Conservation (phyloP, 2,329 filamentous ascomycete species). For the Colletotrichum lupini region DNA sequence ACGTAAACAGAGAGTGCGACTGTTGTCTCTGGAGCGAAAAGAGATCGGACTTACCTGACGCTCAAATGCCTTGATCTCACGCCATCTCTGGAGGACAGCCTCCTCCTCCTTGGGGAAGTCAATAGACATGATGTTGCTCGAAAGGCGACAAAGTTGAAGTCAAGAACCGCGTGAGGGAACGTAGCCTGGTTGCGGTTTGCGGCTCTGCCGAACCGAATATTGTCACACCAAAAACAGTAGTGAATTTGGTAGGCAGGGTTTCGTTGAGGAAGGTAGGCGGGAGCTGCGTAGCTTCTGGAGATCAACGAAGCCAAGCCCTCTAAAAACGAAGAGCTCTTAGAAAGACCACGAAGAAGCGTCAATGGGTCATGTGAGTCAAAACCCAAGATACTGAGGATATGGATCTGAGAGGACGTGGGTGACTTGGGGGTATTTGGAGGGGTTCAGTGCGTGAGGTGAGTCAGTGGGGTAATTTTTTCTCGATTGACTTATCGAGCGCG, state of each 20-base stretch:
- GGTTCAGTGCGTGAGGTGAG: slow-evolving; percentile 28
- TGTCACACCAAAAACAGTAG: neutral
- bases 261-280: neutral
- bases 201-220: slow-evolving; percentile 2
- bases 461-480: slow-evolving; percentile 35
- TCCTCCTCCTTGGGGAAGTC: slow-evolving; percentile 95
- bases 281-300: neutral
- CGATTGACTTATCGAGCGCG: slow-evolving; percentile 27
- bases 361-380: slow-evolving; percentile 10
- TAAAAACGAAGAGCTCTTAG: neutral
- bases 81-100: slow-evolving; percentile 85
- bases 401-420: neutral
- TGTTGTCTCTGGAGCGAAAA: neutral
- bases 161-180: neutral
- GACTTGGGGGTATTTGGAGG: slow-evolving; percentile 16
- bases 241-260: neutral
- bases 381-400: neutral
- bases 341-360: neutral
- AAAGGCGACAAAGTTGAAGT: neutral
- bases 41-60: slow-evolving; percentile 70
- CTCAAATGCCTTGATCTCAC: slow-evolving; percentile 90
- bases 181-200: neutral
- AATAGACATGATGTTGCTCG: slow-evolving; percentile 74
- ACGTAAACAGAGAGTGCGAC: neutral
- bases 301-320: neutral